Base-by-base conservation (phyloP, 2,329 filamentous ascomycete species). In the Exophiala calicioides region DNA sequence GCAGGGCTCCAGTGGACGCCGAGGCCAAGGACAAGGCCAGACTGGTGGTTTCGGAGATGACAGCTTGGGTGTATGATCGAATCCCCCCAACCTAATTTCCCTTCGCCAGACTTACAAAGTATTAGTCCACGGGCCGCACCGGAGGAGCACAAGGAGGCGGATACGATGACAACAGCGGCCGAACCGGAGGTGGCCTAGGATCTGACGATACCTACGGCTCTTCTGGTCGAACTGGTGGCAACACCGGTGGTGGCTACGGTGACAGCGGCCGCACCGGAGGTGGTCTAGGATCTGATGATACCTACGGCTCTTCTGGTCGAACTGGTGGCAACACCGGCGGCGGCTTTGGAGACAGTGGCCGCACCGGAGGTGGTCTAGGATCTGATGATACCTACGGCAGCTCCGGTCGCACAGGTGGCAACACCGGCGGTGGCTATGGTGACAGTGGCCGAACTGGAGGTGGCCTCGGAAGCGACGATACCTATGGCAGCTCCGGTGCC, bases 141-240 rank as follows among this genome's bases (percentile, higher is more conserved):
- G 35, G 29, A 18, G 33, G 15, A 12, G 10, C 18, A 19, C 15
- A 34, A 44, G 37, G 31, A 12, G 33, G 21, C 18, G 38, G 45
- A 12, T 33, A 23, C 9, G 48, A 38, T 27, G 43, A 44, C 30
- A 33, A 38, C 24, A 32, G 32, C 38, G 44, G 38, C 23, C 37
- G 44, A 18, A 54, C 51, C n/a, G 40, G 50, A n/a, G 53, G 53
- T 16, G 53, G 53, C 23, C 51, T 52, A 43, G 51, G 53, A 5
- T 31, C 33, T 19, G 50, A 53, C 21, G 53, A 56, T 39, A 47
- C 45, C 21, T 53, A 55, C 38, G 47, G 53, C 37, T 37, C 42
- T 20, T 49, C 45, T 9, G 40, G 24, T 26, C 48, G 43, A 7
- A 51, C 49, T 7, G 50, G 50, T 10, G 54, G 50, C 15, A 23